A percentile compares a stretch with the other conserved stretches of the same genome.
These are phyloP conservation scores for Ottelia alismoides DNA, from an alignment of 106 monocot species.

Conservation along the genomic window DNA sequence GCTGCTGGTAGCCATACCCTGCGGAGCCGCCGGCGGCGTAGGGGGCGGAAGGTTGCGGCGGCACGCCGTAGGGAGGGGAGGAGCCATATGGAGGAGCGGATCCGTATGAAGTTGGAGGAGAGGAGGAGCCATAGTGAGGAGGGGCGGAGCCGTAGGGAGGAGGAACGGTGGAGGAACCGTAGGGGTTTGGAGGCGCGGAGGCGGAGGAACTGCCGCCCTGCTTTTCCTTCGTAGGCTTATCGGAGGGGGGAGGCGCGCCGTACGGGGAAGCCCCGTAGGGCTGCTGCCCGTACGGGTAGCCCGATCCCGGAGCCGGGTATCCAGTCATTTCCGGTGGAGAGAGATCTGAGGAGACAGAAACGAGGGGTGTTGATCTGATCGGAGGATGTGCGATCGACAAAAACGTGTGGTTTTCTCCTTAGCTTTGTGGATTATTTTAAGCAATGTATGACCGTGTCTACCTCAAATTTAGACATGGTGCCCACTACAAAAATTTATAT, in stretches of 20 bases:
- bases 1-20: not conserved
- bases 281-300: slow-evolving; percentile 37
- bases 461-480: too few relatives aligned
- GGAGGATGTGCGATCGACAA: too few relatives aligned
- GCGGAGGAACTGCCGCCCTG: not conserved
- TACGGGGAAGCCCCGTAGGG: slow-evolving; percentile 22
- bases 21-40: not conserved
- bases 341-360: too few relatives aligned
- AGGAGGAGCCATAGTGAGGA: slow-evolving; percentile 1
- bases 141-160: not conserved
- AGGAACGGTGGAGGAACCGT: not conserved
- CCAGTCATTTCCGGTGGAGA: too few relatives aligned
- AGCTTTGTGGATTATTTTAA: too few relatives aligned
- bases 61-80: slow-evolving; percentile 25
- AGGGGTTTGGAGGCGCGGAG: not conserved
- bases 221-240: not conserved
- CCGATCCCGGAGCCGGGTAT: slow-evolving; percentile 40
- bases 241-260: slow-evolving; percentile 29
- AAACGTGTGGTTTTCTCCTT: too few relatives aligned
- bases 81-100: slow-evolving; percentile 22
- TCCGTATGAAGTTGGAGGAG: not conserved
- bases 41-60: slow-evolving; percentile 8
- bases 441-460: too few relatives aligned
- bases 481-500: too few relatives aligned
- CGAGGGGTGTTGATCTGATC: too few relatives aligned